Base-by-base conservation (phyloP, 768 basidiomycete species). In the Pulveroboletus sp. region DNA sequence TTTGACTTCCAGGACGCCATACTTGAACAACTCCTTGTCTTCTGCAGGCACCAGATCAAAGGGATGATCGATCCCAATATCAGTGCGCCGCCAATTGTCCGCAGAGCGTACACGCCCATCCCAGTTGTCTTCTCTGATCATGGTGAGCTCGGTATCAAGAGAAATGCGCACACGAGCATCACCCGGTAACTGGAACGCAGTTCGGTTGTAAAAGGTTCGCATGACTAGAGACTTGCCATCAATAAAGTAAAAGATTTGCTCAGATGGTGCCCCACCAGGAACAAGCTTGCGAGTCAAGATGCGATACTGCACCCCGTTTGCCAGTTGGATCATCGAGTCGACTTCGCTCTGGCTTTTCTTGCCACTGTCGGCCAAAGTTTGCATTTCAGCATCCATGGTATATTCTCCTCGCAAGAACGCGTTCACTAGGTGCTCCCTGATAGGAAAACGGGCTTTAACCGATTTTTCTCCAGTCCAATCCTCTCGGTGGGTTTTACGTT, bases 401-500 rank as follows among this genome's bases (percentile, higher is more conserved):
- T 96, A 87, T 63, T 91, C 85, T 15, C 96, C 96, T 18, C 78
- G 75, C 36, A 96, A 70, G 75, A 93, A 99, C 14, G 87, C 84
- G 63, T 97, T 95, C 58, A 98, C 85, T 40, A 89, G 81, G 54
- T 92, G 83, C 65, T 97, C 95, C 65, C 95, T 93, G 67, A 99
- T 84, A 3, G 90, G 83, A 73, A 98, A 97, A 10, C 94, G 88
- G 13, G 93, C 89, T 70, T 97, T 99, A 64, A 98, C 94, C 9
- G 91, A 93, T 69, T 97, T 97, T 69, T 99, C 95, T 31, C 96
- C 96, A 1, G 95, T 98, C 96, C 96, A 99, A 63, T 99, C 96
- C 69, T 99, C 96, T 47, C 93, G 82, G 65, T 99, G 89, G 0
- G 89, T 92, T 69, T 92, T 92, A 37, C 89, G 86, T 69, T 92